Evolutionary conservation across 352 stramenopile species (phyloP).

Genomic region (Nothophytophthora sp.): DNA sequence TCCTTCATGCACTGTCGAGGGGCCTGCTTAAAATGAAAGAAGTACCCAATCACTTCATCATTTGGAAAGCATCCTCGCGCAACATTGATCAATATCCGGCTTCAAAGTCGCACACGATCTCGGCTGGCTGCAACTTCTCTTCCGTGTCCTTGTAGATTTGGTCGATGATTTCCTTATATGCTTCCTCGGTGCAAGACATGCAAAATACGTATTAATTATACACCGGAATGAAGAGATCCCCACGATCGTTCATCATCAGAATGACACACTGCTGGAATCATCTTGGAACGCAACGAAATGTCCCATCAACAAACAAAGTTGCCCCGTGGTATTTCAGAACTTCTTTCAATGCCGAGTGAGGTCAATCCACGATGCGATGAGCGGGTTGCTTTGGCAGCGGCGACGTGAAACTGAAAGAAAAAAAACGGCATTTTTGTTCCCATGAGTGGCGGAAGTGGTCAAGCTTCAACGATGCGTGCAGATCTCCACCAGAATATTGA

Average conservation of each 20-base stretch:
- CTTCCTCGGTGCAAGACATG: not conserved
- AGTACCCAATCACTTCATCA: not conserved
- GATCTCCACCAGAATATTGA: too few species aligned
- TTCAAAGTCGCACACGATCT: conserved; percentile 13
- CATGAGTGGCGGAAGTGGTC: too few species aligned
- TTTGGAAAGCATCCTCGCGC: not conserved
- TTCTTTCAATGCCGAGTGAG: not conserved
- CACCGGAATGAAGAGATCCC: conserved; percentile 6
- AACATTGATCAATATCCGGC: not conserved
- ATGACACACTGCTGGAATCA: conserved; percentile 8
- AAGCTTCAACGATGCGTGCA: too few species aligned
- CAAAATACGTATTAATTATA: conserved; percentile 8
- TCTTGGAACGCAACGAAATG: conserved; percentile 5
- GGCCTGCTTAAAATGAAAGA: conserved; percentile 10
- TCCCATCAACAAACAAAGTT: conserved; percentile 4
- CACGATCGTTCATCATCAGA: conserved; percentile 2
- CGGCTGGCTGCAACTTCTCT: conserved; percentile 2
- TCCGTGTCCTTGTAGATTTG: conserved; percentile 1
- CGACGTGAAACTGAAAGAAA: too few species aligned
- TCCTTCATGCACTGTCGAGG: conserved; percentile 6
- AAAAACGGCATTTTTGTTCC: too few species aligned
- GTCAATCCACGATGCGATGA: conserved; percentile 3
- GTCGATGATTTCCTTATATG: not conserved
- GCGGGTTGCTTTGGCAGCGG: too few species aligned
- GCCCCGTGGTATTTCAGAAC: conserved; percentile 2